Conservation (phyloP, 352 stramenopile genomes). For the Peronospora destructor region DNA sequence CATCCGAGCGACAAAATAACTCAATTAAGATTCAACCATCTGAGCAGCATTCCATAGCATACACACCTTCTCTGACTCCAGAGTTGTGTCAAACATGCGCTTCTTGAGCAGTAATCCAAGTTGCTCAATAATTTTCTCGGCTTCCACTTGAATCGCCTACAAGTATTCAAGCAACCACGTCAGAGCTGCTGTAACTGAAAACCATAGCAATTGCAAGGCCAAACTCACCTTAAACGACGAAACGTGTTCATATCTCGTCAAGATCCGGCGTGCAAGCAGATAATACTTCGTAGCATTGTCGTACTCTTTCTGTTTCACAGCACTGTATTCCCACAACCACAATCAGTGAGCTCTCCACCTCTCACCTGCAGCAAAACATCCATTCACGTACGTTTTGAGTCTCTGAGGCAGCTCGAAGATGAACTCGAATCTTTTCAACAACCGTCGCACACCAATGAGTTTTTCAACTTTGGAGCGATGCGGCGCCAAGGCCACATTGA, state of each 20-base stretch:
- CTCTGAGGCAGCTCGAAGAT: constrained; percentile 94
- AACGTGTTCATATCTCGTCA: constrained; percentile 85
- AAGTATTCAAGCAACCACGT: constrained; percentile 3
- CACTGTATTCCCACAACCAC: constrained; percentile 19
- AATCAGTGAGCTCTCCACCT: neutral
- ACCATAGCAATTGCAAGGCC: neutral
- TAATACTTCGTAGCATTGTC: constrained; percentile 86
- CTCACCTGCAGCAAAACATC: neutral
- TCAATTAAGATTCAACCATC: neutral
- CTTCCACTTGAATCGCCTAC: constrained; percentile 78
- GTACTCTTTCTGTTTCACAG: constrained; percentile 85
- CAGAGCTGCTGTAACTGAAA: neutral
- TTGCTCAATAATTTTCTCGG: constrained; percentile 79
- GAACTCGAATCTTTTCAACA: constrained; percentile 95
- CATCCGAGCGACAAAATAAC: neutral
- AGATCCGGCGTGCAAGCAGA: constrained; percentile 73
- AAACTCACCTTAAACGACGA: constrained; percentile 71
- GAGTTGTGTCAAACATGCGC: constrained; percentile 37
- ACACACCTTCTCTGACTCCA: constrained; percentile 46
- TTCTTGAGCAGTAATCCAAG: constrained; percentile 59
- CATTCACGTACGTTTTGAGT: constrained; percentile 43
- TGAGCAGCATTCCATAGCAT: neutral
- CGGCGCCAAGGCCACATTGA: constrained; percentile 84
- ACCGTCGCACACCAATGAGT: constrained; percentile 92
- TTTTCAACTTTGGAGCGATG: constrained; percentile 92